Base-by-base conservation (phyloP, 2,329 filamentous ascomycete species). In the Clathrospora elynae region DNA sequence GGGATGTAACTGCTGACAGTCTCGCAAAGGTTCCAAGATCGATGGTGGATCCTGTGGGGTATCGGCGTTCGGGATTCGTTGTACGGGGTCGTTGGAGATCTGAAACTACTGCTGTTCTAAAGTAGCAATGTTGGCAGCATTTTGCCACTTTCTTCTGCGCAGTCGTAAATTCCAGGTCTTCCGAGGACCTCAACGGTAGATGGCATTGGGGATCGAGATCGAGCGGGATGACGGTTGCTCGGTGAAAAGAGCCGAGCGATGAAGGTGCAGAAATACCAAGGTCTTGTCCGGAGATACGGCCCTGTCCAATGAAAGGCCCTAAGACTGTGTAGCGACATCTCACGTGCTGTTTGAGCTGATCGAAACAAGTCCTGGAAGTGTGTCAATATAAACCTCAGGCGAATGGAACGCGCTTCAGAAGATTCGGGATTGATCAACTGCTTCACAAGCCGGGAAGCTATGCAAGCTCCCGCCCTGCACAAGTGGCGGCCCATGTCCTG, bases 231-330 rank as follows among this genome's bases (percentile, higher is more conserved):
- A 29, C 26, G 26, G 17, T 29, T 36, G 22, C 36, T 49, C 45
- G 45, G 45, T 32, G 17, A 35, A 45, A 40, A 40, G 9, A 25
- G 35, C 45, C 45, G 45, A 45, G n/a, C n/a, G n/a, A n/a, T n/a
- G n/a, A n/a, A n/a, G n/a, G n/a, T n/a, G n/a, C n/a, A n/a, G n/a
- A n/a, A n/a, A n/a, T n/a, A n/a, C 33, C 29, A 45, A 23, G 41
- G 38, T 26, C 45, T 36, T 42, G 23, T 24, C 32, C 45, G 45
- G 45, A 25, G 24, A 45, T 23, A 19, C n/a, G 17, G 35, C 33
- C 45, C 45, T 34, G 33, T 33, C 45, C 45, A 49, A 49, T 49
- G 26, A 40, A 35, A 39, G 8, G 26, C n/a, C 28, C n/a, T n/a
- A n/a, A n/a, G n/a, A n/a, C n/a, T n/a, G 32, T 28, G 26, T 19